Conservation (phyloP, 352 stramenopile genomes). For the Pythium insidiosum region DNA sequence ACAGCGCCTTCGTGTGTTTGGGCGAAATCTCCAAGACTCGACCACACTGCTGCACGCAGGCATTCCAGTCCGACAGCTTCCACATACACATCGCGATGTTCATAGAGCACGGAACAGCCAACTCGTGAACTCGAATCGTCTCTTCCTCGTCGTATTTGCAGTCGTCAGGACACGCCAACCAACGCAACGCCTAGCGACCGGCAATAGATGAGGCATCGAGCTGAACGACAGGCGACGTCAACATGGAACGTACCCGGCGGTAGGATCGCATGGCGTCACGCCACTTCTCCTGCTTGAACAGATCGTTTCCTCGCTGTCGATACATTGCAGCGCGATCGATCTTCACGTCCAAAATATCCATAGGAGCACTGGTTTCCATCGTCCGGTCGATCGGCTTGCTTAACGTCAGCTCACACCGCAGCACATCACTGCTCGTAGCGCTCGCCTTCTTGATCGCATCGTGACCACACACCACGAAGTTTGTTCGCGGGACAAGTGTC, state of each 20-base stretch:
- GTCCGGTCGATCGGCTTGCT: too few relatives aligned
- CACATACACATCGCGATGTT: constrained; percentile 62
- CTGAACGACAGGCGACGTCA: too few relatives aligned
- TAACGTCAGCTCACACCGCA: constrained; percentile 5
- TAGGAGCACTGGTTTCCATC: too few relatives aligned
- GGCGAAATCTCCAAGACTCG: constrained; percentile 33
- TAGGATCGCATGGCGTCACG: constrained; percentile 29
- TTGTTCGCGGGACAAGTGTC: too few relatives aligned
- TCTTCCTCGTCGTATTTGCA: constrained; percentile 33
- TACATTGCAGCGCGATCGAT: constrained; percentile 31
- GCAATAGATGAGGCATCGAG: too few relatives aligned
- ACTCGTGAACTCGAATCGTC: constrained; percentile 15
- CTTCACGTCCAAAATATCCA: constrained; percentile 53
- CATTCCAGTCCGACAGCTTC: constrained; percentile 28
- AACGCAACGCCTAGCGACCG: constrained; percentile 44
- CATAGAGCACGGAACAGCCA: constrained; percentile 38
- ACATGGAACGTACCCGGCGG: constrained; percentile 19
- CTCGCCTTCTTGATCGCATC: too few relatives aligned
- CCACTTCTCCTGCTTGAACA: constrained; percentile 34
- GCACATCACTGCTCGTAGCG: too few relatives aligned
- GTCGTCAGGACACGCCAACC: constrained; percentile 37
- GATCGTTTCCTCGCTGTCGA: constrained; percentile 39
- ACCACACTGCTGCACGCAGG: constrained; percentile 41
- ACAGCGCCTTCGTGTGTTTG: constrained; percentile 52
- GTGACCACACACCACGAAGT: too few relatives aligned